These are phyloP conservation scores for Bipolaris cookei DNA, from an alignment of 2,329 filamentous ascomycete species.

Conservation along the genomic window DNA sequence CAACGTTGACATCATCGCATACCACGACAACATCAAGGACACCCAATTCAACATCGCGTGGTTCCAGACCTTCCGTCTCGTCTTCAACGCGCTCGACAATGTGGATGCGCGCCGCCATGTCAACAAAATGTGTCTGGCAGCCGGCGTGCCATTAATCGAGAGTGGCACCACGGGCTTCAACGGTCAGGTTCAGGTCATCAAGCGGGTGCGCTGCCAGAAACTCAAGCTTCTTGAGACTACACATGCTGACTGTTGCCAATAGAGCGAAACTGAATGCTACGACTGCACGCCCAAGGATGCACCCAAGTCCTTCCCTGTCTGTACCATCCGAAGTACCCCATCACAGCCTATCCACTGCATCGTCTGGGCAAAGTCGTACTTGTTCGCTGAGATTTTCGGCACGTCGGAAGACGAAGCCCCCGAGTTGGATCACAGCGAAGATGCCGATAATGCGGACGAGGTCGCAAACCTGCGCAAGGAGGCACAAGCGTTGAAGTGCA, in stretches of 20 bases:
- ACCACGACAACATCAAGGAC: constrained; percentile 97
- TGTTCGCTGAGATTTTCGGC: constrained; percentile 93
- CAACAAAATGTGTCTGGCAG: constrained; percentile 95
- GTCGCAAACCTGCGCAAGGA: constrained; percentile 88
- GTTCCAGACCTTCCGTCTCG: constrained; percentile 81
- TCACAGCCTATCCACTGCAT: constrained; percentile 98
- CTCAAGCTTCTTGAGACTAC: not conserved
- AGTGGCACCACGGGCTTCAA: constrained; percentile 98
- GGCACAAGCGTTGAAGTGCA: constrained; percentile 80
- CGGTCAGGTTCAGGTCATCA: constrained; percentile 96
- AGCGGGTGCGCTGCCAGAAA: constrained; percentile 61
- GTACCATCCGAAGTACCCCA: constrained; percentile 94
- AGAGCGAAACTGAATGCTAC: constrained; percentile 89
- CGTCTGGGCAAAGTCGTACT: constrained; percentile 96
- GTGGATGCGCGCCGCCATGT: constrained; percentile 92
- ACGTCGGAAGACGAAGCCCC: constrained; percentile 84
- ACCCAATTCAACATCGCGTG: constrained; percentile 82
- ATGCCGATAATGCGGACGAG: constrained; percentile 83
- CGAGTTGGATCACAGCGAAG: constrained; percentile 78
- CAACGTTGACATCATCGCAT: constrained; percentile 80
- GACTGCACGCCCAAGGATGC: constrained; percentile 90
- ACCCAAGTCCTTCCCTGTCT: constrained; percentile 93
- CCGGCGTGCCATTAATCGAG: constrained; percentile 88
- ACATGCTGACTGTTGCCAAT: constrained; percentile 12
- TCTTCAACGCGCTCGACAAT: constrained; percentile 98